Conservation (phyloP, 2,329 filamentous ascomycete genomes). For the Microascus cirrosus region DNA sequence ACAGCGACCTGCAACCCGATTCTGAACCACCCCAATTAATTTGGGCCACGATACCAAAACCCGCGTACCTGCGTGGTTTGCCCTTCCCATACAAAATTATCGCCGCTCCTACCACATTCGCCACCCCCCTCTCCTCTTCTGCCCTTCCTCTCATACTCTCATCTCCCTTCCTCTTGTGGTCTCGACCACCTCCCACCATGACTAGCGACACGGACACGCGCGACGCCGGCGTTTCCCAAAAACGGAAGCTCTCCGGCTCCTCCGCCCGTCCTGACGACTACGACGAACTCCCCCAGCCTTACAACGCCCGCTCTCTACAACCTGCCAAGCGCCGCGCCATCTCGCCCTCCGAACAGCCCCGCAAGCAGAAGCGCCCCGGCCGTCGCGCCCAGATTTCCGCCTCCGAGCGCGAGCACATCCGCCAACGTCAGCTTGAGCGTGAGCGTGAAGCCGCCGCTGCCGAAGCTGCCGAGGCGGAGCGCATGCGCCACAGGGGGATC, state of each 20-base stretch:
- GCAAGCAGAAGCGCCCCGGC: conserved; percentile 59
- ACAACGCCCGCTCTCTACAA: conserved; percentile 47
- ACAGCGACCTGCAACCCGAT: not conserved
- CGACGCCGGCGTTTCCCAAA: conserved; percentile 7
- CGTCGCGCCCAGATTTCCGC: conserved; percentile 56
- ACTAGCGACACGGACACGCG: conserved; percentile 3
- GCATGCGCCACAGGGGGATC: conserved; percentile 38
- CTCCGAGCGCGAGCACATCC: conserved; percentile 55
- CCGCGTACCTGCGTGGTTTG: not conserved
- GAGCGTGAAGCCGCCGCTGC: conserved; percentile 29
- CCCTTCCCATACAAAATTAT: not conserved
- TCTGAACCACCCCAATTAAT: not conserved
- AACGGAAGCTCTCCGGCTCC: conserved; percentile 22
- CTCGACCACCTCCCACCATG: not conserved
- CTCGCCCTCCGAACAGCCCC: conserved; percentile 43
- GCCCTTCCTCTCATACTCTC: not conserved
- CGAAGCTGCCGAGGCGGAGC: conserved; percentile 22
- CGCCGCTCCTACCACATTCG: not conserved
- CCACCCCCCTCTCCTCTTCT: not conserved
- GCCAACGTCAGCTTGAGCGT: conserved; percentile 49
- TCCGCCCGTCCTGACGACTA: conserved; percentile 14
- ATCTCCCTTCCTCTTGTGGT: not conserved
- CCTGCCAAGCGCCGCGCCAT: conserved; percentile 46
- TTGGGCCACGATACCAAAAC: not conserved
- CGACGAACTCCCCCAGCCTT: conserved; percentile 44